These are phyloP conservation scores for Sphagnum fallax DNA, from an alignment of 228 moss, liverwort and hornwort genomes.

Conservation along the genomic window DNA sequence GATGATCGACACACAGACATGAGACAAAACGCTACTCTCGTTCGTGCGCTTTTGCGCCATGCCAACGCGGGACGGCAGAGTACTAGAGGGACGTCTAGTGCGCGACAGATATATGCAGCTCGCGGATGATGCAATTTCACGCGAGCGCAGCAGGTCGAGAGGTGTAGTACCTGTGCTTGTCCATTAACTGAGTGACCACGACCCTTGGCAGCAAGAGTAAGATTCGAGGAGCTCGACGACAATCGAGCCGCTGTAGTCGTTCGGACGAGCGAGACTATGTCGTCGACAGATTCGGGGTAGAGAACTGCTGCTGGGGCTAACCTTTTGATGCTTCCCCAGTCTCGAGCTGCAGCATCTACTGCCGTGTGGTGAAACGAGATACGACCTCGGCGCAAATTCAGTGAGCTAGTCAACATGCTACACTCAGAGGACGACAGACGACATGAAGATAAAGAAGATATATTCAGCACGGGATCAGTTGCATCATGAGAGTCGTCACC, in stretches of 20 bases:
- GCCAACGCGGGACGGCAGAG: no score
- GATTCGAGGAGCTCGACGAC: slow-evolving; percentile 8
- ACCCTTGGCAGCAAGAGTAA: slow-evolving; percentile 76
- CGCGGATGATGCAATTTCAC: no score
- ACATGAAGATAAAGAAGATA: no score
- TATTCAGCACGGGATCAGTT: no score
- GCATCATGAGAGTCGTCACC: no score
- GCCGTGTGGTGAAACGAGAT: slow-evolving; percentile 46
- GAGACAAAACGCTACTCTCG: no score
- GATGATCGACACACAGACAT: no score
- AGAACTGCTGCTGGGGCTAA: slow-evolving; percentile 54
- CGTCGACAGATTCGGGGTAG: slow-evolving; percentile 36
- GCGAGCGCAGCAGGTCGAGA: not conserved
- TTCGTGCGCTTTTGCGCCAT: no score
- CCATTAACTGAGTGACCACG: slow-evolving; percentile 66
- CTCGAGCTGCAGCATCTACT: slow-evolving; percentile 13
- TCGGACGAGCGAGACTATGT: slow-evolving; percentile 39
- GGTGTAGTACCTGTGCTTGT: slow-evolving; percentile 58
- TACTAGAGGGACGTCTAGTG: no score
- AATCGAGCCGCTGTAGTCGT: slow-evolving; percentile 13
- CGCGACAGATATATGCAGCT: no score
- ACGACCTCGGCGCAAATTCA: slow-evolving; percentile 23
- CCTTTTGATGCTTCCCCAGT: slow-evolving; percentile 45
- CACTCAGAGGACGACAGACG: no score
- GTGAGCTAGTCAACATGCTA: slow-evolving; percentile 2